Conservation (phyloP, 257 asterid species). For the Osmanthus fragrans region DNA sequence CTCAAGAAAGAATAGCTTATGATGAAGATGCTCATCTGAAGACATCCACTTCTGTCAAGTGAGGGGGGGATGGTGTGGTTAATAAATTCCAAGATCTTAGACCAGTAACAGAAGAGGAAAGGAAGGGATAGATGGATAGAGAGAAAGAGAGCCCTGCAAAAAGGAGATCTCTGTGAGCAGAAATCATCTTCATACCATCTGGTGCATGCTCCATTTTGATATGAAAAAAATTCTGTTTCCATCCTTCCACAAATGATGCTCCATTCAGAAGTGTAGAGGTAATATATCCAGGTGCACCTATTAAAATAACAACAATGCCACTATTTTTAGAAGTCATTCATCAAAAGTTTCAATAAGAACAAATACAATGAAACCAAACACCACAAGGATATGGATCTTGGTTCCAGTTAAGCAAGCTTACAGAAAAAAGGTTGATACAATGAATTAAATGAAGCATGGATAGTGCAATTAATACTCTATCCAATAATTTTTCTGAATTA, state of each 20-base stretch:
- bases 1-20: neutral
- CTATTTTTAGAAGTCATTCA: neutral
- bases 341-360: neutral
- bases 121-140: neutral
- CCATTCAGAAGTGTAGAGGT: constrained; percentile 83
- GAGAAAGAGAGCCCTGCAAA: constrained; percentile 6
- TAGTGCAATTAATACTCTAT: neutral
- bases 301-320: constrained; percentile 15
- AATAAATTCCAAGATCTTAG: neutral
- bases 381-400: neutral
- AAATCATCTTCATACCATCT: constrained; percentile 58
- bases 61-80: neutral
- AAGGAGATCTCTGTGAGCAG: constrained; percentile 12
- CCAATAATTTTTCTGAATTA: neutral
- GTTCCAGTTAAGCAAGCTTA: neutral
- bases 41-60: neutral
- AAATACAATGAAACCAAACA: neutral
- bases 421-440: neutral
- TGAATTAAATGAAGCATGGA: neutral
- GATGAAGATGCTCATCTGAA: neutral
- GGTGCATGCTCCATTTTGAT: constrained; percentile 98
- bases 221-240: constrained; percentile 92
- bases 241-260: constrained; percentile 84
- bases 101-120: neutral
- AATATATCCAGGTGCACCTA: constrained; percentile 98